Evolutionary conservation across 192 early-diverging fungal species (phyloP).

Genomic region (Entomortierella lignicola): DNA sequence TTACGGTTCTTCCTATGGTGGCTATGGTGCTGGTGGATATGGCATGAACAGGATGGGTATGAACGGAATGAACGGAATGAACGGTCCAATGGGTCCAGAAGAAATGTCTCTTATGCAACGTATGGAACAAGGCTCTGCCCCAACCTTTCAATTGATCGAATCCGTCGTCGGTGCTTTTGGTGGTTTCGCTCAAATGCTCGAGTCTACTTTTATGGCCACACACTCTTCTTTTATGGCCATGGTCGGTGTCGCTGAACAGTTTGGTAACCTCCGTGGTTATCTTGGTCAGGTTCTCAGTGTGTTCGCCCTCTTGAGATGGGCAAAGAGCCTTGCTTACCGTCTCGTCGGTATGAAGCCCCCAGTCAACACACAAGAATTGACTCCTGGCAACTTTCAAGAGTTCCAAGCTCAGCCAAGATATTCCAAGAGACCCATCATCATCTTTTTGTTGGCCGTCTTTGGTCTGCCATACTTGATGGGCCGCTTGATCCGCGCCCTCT

Average conservation of each 20-base stretch:
- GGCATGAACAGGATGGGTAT: conserved; percentile 54
- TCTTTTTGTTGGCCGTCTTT: conserved; percentile 89
- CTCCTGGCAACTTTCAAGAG: conserved; percentile 76
- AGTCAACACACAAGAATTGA: conserved; percentile 80
- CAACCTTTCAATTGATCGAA: conserved; percentile 94
- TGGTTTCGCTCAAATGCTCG: conserved; percentile 98
- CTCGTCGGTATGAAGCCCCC: conserved; percentile 73
- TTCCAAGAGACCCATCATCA: conserved; percentile 76
- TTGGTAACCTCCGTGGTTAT: conserved; percentile 89
- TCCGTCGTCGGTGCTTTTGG: conserved; percentile 95
- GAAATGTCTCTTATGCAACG: conserved; percentile 80
- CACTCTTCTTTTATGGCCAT: conserved; percentile 94
- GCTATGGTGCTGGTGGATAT: conserved; percentile 58
- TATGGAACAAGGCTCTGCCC: conserved; percentile 90
- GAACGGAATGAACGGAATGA: conserved; percentile 59
- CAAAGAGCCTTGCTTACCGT: conserved; percentile 73
- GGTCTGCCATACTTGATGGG: conserved; percentile 95
- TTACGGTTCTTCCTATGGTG: conserved; percentile 62
- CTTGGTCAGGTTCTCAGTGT: conserved; percentile 87
- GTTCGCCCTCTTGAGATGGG: conserved; percentile 78
- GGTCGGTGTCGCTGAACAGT: conserved; percentile 98
- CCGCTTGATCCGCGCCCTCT: conserved; percentile 84
- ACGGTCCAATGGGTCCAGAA: conserved; percentile 71
- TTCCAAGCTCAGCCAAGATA: conserved; percentile 70
- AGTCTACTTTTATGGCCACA: conserved; percentile 97